These are phyloP conservation scores for Sclerotinia subarctica DNA, from an alignment of 2,329 filamentous ascomycete species.

Conservation along the genomic window DNA sequence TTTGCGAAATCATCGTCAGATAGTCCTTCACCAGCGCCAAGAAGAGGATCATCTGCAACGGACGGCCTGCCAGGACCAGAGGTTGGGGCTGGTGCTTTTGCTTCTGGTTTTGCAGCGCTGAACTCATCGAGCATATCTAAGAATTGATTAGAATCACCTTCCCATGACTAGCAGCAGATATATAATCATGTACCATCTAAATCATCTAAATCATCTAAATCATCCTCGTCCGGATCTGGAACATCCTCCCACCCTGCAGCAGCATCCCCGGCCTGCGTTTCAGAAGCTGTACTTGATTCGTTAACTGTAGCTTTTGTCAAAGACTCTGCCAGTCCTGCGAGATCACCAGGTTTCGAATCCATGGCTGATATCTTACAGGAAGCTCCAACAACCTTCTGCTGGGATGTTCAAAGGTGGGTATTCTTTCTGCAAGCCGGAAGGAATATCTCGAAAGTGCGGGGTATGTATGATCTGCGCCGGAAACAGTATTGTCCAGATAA, in stretches of 20 bases:
- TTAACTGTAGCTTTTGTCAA: conserved; percentile 24
- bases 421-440: conserved; percentile 7
- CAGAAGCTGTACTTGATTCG: conserved; percentile 23
- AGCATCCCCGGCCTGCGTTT: conserved; percentile 17
- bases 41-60: conserved; percentile 28
- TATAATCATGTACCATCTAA: conserved; percentile 65
- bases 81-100: conserved; percentile 39
- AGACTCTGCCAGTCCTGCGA: conserved; percentile 25
- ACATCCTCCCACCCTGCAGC: conserved; percentile 49
- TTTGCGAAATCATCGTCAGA: conserved; percentile 78
- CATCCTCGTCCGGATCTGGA: conserved; percentile 89
- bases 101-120: conserved; percentile 58
- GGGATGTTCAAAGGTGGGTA: conserved; percentile 19
- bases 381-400: conserved; percentile 12
- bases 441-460: conserved; percentile 21
- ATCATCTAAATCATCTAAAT: conserved; percentile 89
- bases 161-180: background rate
- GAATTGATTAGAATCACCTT: conserved; percentile 1
- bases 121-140: conserved; percentile 93
- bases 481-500: conserved; percentile 3
- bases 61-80: conserved; percentile 31
- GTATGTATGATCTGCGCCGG: conserved; percentile 18
- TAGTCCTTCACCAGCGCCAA: conserved; percentile 42
- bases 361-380: conserved; percentile 22
- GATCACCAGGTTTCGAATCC: conserved; percentile 31